Base-by-base conservation (phyloP, 2,329 filamentous ascomycete genomes). In the Orbilia blumenaviensis region DNA sequence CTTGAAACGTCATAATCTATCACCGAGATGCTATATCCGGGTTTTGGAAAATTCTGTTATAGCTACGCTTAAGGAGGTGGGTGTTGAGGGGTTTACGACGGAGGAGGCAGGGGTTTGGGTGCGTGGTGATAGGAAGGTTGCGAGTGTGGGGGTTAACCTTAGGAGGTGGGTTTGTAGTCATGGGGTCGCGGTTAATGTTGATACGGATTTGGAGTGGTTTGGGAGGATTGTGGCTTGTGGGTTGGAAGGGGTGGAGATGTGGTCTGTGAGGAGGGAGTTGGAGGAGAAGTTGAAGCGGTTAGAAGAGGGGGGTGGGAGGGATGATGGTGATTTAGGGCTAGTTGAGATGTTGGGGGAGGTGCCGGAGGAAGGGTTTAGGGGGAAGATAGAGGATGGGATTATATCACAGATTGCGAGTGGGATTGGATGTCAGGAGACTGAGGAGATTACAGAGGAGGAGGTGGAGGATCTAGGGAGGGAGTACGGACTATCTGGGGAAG, bases 101-200 rank as follows among this genome's bases (percentile, higher is more conserved):
- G 88, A 89, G 63, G 89, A 97, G 82, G 93, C 94, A 1, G 94
- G 94, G 0, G 92, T 97, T 14, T 97, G 94, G 94, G 75, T 74
- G 36, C 62, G 69, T 16, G 80, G 81, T 0, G 84, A 86, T 69
- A 85, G 87, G 80, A 99, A 98, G 85, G 93, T 99, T 79, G 92
- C 93, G 0, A 93, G 94, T 0, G 85, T 98, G 44, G 95, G 95
- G 0, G 92, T 99, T n/a, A 94, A 98, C 84, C 87, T 97, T 78
- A 86, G 93, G 12, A 86, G 94, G 50, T 90, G 96, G 83, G 87
- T 98, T 38, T 93, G 90, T 23, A 92, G 90, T 76, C 91, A 96
- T 82, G 95, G 95, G 5, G 86, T 96, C 34, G 94, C 92, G 1
- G 82, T 97, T 82, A 92, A 96, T 85, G 84, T 93, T n/a, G 84